A percentile compares a stretch with the other conserved stretches of the same genome.
phyloP scores from a whole-genome alignment of 2,329 filamentous ascomycete genomes.

The Pestalotiopsis sp. region DNA sequence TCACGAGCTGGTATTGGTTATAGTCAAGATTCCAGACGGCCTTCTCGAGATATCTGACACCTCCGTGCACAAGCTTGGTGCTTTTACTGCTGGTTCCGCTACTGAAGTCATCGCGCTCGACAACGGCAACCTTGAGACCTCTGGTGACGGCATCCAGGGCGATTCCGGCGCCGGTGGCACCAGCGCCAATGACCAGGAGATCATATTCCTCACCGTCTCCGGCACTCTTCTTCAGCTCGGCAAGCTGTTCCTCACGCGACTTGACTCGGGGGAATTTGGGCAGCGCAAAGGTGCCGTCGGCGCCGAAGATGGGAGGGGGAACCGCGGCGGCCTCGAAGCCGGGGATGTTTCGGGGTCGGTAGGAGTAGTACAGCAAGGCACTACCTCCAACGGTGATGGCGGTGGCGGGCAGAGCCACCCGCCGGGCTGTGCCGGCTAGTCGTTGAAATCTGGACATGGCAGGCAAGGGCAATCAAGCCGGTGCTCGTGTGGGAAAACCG shows the following conservation, averaged over 20 bases:
- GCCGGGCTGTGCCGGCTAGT: slow-evolving; percentile 39
- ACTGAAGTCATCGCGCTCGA: slow-evolving; percentile 75
- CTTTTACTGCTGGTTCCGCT: slow-evolving; percentile 76
- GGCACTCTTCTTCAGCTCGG: slow-evolving; percentile 53
- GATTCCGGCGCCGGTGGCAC: slow-evolving; percentile 72
- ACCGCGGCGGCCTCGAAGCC: slow-evolving; percentile 70
- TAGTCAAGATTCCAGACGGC: slow-evolving; percentile 77
- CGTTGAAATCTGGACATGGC: slow-evolving; percentile 33
- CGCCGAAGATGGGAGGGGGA: slow-evolving; percentile 70
- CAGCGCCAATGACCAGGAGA: slow-evolving; percentile 70
- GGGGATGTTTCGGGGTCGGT: slow-evolving; percentile 73
- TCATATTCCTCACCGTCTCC: slow-evolving; percentile 61
- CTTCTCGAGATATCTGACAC: slow-evolving; percentile 75
- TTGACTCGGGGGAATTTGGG: slow-evolving; percentile 68
- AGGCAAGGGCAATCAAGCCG: not conserved
- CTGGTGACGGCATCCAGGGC: slow-evolving; percentile 73
- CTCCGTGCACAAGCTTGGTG: slow-evolving; percentile 78
- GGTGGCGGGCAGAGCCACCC: slow-evolving; percentile 45
- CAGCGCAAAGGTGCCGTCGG: slow-evolving; percentile 68
- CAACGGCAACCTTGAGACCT: slow-evolving; percentile 71
- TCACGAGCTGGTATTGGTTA: slow-evolving; percentile 71
- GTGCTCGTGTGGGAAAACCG: not conserved
- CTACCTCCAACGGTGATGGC: slow-evolving; percentile 43
- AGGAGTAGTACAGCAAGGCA: slow-evolving; percentile 53
- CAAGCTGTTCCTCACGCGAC: slow-evolving; percentile 66